phyloP scores from a whole-genome alignment of 2,329 filamentous ascomycete genomes.

The Neofusicoccum sp. region DNA sequence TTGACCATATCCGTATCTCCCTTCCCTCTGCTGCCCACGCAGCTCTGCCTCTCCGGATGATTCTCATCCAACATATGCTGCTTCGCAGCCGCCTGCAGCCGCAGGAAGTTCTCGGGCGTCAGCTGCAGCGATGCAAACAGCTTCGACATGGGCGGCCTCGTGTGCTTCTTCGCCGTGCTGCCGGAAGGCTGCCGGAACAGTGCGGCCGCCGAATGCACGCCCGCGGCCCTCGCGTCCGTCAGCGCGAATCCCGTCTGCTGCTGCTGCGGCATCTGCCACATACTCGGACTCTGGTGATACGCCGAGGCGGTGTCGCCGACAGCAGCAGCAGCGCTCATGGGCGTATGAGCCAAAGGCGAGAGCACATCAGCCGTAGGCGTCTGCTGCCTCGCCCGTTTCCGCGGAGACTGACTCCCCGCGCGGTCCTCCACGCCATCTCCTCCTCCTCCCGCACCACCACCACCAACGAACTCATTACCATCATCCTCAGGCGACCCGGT shows the following conservation, averaged over 20 bases:
- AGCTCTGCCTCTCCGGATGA: conserved; percentile 58
- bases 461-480: neutral
- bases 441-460: neutral
- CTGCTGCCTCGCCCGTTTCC: conserved; percentile 25
- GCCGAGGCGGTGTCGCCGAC: neutral
- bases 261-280: neutral
- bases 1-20: conserved; percentile 61
- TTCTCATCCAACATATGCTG: conserved; percentile 59
- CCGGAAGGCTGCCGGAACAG: conserved; percentile 51
- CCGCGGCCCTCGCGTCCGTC: conserved; percentile 48
- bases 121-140: conserved; percentile 59
- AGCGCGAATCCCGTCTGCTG: conserved; percentile 18
- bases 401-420: conserved; percentile 21
- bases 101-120: conserved; percentile 59
- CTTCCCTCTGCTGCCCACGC: conserved; percentile 59
- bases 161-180: conserved; percentile 56
- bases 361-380: conserved; percentile 8
- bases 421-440: neutral
- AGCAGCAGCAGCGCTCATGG: conserved; percentile 7
- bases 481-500: neutral
- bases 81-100: conserved; percentile 59
- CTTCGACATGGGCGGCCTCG: conserved; percentile 60
- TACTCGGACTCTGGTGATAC: neutral
- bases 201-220: conserved; percentile 55
- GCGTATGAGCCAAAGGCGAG: neutral